Percentiles rank a stretch among this genome's conserved stretches.
Evolutionary conservation across 805 yeast species (phyloP).

Genomic region (Suhomyces faveliae): DNA sequence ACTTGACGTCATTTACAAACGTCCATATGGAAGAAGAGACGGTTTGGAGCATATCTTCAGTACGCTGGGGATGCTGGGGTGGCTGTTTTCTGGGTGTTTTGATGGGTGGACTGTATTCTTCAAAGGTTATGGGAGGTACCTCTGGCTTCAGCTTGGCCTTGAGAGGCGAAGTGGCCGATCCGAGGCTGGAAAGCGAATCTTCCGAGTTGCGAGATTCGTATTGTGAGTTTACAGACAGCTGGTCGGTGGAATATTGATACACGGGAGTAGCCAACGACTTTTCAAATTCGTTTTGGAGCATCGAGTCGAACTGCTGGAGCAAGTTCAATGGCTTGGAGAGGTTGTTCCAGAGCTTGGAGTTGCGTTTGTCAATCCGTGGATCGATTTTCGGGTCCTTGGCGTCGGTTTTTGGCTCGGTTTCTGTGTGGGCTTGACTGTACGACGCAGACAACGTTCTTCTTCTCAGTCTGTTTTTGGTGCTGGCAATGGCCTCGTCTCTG

Average conservation of each 20-base stretch:
- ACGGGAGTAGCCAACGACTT: conserved; percentile 22
- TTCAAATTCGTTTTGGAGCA: conserved; percentile 66
- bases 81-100: not conserved
- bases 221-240: conserved; percentile 5
- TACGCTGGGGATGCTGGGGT: not conserved
- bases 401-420: not conserved
- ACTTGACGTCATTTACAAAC: conserved; percentile 42
- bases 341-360: conserved; percentile 31
- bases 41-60: conserved; percentile 40
- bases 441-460: conserved; percentile 14
- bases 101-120: not conserved
- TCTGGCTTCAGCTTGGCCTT: conserved; percentile 18
- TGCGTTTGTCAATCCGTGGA: conserved; percentile 7
- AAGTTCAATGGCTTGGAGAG: conserved; percentile 40
- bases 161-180: conserved; percentile 26
- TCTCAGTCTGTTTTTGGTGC: conserved; percentile 25
- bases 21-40: conserved; percentile 44
- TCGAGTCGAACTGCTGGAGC: conserved; percentile 65
- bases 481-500: conserved; percentile 27
- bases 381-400: too few species aligned
- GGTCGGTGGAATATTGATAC: conserved; percentile 2
- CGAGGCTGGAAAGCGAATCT: conserved; percentile 24
- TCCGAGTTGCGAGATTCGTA: conserved; percentile 20
- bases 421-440: conserved; percentile 1
- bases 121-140: not conserved